Evolutionary conservation across 345 rosid genomes (phyloP), one percentile per base, ranked within the genome.

Genomic region (Diplotaxis tenuifolia): DNA sequence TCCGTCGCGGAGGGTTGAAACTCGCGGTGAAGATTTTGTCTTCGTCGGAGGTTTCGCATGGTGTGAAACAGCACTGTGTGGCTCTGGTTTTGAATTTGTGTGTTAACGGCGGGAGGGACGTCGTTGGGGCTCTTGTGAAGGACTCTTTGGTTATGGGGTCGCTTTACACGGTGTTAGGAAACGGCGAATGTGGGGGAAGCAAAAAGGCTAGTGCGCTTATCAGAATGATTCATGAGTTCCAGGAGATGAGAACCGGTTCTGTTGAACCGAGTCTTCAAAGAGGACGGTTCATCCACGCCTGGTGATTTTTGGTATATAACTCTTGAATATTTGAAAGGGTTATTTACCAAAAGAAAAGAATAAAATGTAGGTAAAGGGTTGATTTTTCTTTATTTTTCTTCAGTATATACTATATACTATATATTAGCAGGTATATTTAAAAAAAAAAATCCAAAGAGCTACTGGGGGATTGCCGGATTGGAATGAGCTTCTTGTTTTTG

Each of bases 141-240:
- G 79, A 70, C 68, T 78, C 85, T 75, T 62, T 88, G 47, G 84
- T 92, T 0, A 88, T 87, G 87, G 85, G 81, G 53, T 83, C 91
- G 11, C 79, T 90, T 54, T 90, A 90, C 81, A 83, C 91, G 73
- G 75, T 79, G 70, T 78, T 90, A 47, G 72, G 82, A 27, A 88
- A 85, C 75, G 94, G 98, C 70, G 83, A 86, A 2, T 70, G 86
- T 64, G 84, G 87, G 9, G 88, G 87, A 28, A 82, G 96, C 84
- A 92, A 84, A 81, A 88, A 88, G 73, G 94, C 92, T 29, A 74
- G 86, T 67, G 73, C 88, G 61, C 84, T 89, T 27, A 86, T 89
- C 59, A 79, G 86, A 78, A 63, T 88, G 69, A 91, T 88, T 9
- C 98, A 88, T 14, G 86, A 86, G 76, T 89, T 83, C 62, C 77